These are phyloP conservation scores for Leccinum rimulosum DNA, from an alignment of 768 basidiomycete genomes.

Conservation along the genomic window DNA sequence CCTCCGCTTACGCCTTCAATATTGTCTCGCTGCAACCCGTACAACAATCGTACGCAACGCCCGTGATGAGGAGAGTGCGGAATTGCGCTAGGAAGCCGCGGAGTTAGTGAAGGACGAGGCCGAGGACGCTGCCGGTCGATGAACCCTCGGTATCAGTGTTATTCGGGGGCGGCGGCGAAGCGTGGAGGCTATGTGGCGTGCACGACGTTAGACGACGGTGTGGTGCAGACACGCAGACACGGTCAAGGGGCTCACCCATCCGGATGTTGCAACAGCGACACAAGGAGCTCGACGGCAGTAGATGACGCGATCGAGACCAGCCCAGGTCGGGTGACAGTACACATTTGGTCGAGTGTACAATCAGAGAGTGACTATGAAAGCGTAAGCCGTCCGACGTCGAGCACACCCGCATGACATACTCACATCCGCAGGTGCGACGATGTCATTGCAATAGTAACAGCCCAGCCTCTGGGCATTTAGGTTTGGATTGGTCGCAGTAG, in stretches of 20 bases:
- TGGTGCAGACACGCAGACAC: background rate
- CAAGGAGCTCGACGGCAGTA: conserved; percentile 88
- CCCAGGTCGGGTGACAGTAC: conserved; percentile 95
- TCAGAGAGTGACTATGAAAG: conserved; percentile 63
- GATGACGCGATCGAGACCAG: conserved; percentile 91
- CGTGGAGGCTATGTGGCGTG: conserved; percentile 43
- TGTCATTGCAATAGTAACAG: conserved; percentile 98
- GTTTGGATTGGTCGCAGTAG: conserved; percentile 17
- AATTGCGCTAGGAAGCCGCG: conserved; percentile 90
- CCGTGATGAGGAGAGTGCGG: conserved; percentile 78
- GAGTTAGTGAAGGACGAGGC: conserved; percentile 90
- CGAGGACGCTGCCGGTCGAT: conserved; percentile 56
- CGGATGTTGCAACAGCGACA: conserved; percentile 87
- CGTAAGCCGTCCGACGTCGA: background rate
- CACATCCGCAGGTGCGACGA: conserved; percentile 94
- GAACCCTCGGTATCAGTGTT: conserved; percentile 13
- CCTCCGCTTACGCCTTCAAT: conserved; percentile 79
- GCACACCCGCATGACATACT: conserved; percentile 15
- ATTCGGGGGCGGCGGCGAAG: conserved; percentile 64
- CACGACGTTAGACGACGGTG: background rate
- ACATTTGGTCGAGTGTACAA: conserved; percentile 97
- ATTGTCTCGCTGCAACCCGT: conserved; percentile 89
- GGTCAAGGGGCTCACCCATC: conserved; percentile 54
- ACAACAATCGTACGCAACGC: conserved; percentile 82
- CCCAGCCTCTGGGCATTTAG: conserved; percentile 53